phyloP scores from a whole-genome alignment of 805 yeast genomes.

The Yamadazyma tumulicola region DNA sequence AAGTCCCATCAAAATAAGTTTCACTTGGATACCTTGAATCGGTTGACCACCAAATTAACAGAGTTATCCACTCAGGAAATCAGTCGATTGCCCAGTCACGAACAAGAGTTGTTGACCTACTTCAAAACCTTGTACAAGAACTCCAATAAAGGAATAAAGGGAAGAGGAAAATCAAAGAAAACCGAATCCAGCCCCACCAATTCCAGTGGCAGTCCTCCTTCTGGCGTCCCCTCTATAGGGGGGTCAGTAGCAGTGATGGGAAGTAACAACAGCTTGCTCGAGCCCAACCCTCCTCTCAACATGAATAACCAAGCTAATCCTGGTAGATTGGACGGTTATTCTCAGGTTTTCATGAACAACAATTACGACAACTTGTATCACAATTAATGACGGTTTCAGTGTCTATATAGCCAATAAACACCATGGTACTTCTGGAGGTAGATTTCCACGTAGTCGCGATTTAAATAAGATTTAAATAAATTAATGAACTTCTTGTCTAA shows the following conservation, averaged over 20 bases:
- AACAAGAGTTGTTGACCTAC: conserved; percentile 67
- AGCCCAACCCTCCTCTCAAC: too few species aligned
- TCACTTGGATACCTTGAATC: conserved; percentile 68
- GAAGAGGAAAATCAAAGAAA: conserved; percentile 61
- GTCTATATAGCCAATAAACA: too few species aligned
- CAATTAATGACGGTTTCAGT: not conserved
- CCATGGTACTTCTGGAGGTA: too few species aligned
- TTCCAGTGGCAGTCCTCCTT: too few species aligned
- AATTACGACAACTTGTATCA: conserved; percentile 5
- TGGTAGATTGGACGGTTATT: conserved; percentile 4
- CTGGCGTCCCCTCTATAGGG: too few species aligned
- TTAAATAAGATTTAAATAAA: too few species aligned
- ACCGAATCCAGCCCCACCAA: not conserved
- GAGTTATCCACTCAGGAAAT: conserved; percentile 48
- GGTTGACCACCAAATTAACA: conserved; percentile 64
- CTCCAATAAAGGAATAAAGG: conserved; percentile 86
- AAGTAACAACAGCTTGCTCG: too few species aligned
- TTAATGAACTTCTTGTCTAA: conserved; percentile 67
- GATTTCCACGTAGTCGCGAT: too few species aligned
- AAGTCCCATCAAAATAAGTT: conserved; percentile 93
- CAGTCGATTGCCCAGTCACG: conserved; percentile 54
- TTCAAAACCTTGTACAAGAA: conserved; percentile 82
- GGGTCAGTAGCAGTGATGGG: too few species aligned
- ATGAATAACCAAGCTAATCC: not conserved
- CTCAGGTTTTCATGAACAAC: conserved; percentile 5